A percentile compares a stretch with the other conserved stretches of the same genome.
Evolutionary conservation across 306 rosid species (phyloP).

Genomic region (Quercus ilex): DNA sequence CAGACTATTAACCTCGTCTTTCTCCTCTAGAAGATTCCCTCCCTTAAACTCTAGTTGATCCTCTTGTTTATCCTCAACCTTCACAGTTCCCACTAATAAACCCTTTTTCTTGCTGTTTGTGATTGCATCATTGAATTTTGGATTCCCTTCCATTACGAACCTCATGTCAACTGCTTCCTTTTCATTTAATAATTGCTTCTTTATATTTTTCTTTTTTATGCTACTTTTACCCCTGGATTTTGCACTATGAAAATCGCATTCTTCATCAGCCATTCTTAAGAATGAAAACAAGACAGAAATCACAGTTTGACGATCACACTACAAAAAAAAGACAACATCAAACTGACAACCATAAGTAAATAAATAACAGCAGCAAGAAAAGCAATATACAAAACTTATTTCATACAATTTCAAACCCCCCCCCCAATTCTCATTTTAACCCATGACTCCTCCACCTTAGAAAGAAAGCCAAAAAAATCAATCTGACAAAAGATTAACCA

Average conservation of each 20-base stretch:
- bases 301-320: neutral
- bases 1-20: too few relatives aligned
- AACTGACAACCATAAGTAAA: neutral
- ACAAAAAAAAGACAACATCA: neutral
- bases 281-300: neutral
- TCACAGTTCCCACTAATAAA: too few relatives aligned
- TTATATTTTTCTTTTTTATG: neutral
- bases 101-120: too few relatives aligned
- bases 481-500: neutral
- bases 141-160: neutral
- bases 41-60: too few relatives aligned
- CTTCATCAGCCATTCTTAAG: constrained; percentile 3
- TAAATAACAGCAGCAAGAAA: too few relatives aligned
- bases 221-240: neutral
- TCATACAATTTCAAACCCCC: too few relatives aligned
- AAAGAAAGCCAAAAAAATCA: neutral
- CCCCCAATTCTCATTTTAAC: neutral
- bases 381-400: too few relatives aligned
- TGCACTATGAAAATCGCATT: neutral
- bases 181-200: neutral
- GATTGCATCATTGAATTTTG: neutral
- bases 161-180: neutral
- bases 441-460: neutral
- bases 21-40: too few relatives aligned
- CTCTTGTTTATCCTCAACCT: too few relatives aligned